These are phyloP conservation scores for Lodderomyces theae DNA, from an alignment of 1,139 yeast species.

Conservation along the genomic window DNA sequence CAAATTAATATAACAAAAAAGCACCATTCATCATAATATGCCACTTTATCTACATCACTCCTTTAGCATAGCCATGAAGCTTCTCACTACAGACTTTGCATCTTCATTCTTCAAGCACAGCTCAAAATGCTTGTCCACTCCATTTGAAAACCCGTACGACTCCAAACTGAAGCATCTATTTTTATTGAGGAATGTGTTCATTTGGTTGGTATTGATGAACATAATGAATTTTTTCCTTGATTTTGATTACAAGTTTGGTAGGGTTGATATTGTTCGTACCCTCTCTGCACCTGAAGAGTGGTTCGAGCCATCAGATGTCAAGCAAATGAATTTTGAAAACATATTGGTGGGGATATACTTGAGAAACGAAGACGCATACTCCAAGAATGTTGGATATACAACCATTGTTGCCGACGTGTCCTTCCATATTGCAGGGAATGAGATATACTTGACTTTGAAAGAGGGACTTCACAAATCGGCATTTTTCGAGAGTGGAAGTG, in stretches of 20 bases:
- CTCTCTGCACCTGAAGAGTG: slow-evolving; percentile 8
- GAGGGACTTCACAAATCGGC: slow-evolving; percentile 17
- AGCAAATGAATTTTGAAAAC: slow-evolving; percentile 10
- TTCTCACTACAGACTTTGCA: slow-evolving; percentile 8
- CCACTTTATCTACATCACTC: no score
- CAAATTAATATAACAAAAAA: no score
- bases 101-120: slow-evolving; percentile 9
- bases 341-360: slow-evolving; percentile 21
- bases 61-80: not conserved
- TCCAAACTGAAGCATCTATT: slow-evolving; percentile 4
- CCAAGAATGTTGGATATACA: slow-evolving; percentile 14
- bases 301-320: not conserved
- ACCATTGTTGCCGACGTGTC: slow-evolving; percentile 18
- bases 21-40: no score
- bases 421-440: slow-evolving; percentile 6
- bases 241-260: slow-evolving; percentile 8
- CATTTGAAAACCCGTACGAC: slow-evolving; percentile 2
- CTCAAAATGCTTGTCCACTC: slow-evolving; percentile 9
- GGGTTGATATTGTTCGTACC: slow-evolving; percentile 18
- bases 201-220: slow-evolving; percentile 11
- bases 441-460: slow-evolving; percentile 14
- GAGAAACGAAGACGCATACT: slow-evolving; percentile 21
- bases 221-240: slow-evolving; percentile 9
- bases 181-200: slow-evolving; percentile 10
- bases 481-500: not conserved